Percentiles rank a stretch among this genome's conserved stretches.
Conservation (phyloP, 306 rosid species). For the Gynostemma pentaphyllum region DNA sequence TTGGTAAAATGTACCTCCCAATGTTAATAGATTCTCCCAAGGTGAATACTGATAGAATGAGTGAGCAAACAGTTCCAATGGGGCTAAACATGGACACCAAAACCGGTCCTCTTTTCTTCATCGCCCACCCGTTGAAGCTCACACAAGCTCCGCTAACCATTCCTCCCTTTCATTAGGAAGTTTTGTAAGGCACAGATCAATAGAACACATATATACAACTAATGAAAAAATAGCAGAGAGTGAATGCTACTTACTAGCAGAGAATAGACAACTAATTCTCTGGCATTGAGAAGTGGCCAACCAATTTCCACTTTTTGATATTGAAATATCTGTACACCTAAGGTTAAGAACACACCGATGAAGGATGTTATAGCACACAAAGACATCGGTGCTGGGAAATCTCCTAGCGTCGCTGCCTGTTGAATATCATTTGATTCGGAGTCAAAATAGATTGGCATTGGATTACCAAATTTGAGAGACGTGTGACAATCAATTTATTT, state of each 20-base stretch:
- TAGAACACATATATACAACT: neutral
- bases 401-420: constrained; percentile 57
- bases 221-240: neutral
- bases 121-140: constrained; percentile 84
- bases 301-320: constrained; percentile 25
- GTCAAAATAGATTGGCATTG: neutral
- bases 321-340: constrained; percentile 24
- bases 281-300: constrained; percentile 30
- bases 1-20: constrained; percentile 40
- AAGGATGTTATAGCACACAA: constrained; percentile 65
- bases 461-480: neutral
- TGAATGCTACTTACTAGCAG: constrained; percentile 34
- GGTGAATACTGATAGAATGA: constrained; percentile 39
- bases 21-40: constrained; percentile 38
- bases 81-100: constrained; percentile 80
- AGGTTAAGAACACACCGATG: constrained; percentile 49
- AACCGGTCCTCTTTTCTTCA: constrained; percentile 84
- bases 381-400: constrained; percentile 84
- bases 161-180: constrained; percentile 39
- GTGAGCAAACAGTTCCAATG: constrained; percentile 58
- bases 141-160: constrained; percentile 44
- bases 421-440: neutral
- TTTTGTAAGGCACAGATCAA: constrained; percentile 1
- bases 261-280: constrained; percentile 34
- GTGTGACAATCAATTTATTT: neutral